A percentile compares a stretch with the other conserved stretches of the same genome.
Evolutionary conservation across 2,329 filamentous ascomycete genomes (phyloP).

Genomic region (Berkeleyomyces basicola): DNA sequence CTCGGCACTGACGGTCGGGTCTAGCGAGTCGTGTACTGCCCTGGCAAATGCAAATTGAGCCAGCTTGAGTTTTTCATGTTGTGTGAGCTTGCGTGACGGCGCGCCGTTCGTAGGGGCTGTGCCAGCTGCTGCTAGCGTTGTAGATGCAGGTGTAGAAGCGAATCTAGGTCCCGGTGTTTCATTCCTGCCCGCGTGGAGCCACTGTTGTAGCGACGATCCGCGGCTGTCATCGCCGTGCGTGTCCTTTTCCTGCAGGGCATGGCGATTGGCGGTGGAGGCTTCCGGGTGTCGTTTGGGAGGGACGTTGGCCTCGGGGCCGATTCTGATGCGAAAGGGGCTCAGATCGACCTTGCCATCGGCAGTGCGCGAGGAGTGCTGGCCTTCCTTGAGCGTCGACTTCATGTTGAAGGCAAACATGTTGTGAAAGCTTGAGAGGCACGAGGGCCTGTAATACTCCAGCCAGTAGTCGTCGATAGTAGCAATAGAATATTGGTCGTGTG

Average conservation of each 20-base stretch:
- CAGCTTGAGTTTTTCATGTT: constrained; percentile 55
- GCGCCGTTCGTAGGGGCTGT: constrained; percentile 14
- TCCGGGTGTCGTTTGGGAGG: constrained; percentile 32
- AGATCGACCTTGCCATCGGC: constrained; percentile 64
- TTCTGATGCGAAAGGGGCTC: constrained; percentile 74
- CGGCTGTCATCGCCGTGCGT: constrained; percentile 24
- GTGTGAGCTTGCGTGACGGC: not conserved
- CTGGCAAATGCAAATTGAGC: constrained; percentile 81
- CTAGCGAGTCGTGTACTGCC: constrained; percentile 69
- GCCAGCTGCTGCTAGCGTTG: constrained; percentile 24
- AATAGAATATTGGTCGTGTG: constrained; percentile 24
- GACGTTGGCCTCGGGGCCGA: constrained; percentile 32
- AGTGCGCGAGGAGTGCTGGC: constrained; percentile 25
- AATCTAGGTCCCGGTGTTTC: not conserved
- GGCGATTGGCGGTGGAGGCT: constrained; percentile 50
- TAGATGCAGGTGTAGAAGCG: not conserved
- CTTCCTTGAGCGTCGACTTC: constrained; percentile 74
- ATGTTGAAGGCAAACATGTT: constrained; percentile 90
- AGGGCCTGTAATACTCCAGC: constrained; percentile 88
- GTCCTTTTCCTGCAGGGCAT: constrained; percentile 29
- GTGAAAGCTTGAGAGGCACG: constrained; percentile 70
- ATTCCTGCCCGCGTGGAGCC: constrained; percentile 26
- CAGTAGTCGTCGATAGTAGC: constrained; percentile 81
- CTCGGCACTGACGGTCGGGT: constrained; percentile 59
- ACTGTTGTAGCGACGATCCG: constrained; percentile 41